Evolutionary conservation across 2,329 filamentous ascomycete species (phyloP).

Genomic region (Fusarium dlaminii): DNA sequence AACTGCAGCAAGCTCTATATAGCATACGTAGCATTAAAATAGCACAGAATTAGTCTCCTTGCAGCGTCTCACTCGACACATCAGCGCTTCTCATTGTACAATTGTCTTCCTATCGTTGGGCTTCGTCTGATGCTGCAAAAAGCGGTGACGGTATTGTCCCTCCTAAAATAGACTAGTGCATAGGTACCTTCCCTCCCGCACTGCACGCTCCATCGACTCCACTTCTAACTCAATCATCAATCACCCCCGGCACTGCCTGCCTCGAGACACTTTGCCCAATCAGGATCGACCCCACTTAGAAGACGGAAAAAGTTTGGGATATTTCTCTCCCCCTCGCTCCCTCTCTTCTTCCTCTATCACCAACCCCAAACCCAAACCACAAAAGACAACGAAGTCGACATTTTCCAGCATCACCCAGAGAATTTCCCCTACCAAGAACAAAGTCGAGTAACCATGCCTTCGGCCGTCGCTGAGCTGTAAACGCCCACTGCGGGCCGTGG

Average conservation of each 20-base stretch:
- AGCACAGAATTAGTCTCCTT: constrained; percentile 19
- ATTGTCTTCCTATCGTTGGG: constrained; percentile 23
- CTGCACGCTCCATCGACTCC: constrained; percentile 12
- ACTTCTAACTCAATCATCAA: constrained; percentile 4
- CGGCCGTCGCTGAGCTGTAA: constrained; percentile 92
- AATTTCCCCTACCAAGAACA: constrained; percentile 60
- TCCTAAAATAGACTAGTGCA: constrained; percentile 27
- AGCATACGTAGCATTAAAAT: neutral
- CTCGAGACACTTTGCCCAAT: constrained; percentile 32
- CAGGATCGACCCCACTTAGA: constrained; percentile 38
- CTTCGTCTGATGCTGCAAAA: constrained; percentile 35
- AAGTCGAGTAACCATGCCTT: constrained; percentile 77
- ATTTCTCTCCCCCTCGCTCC: constrained; percentile 44
- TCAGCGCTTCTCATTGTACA: constrained; percentile 6
- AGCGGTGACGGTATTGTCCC: constrained; percentile 41
- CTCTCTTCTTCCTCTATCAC: constrained; percentile 41
- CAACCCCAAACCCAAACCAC: constrained; percentile 46
- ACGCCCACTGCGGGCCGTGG: constrained; percentile 79
- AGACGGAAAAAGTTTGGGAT: constrained; percentile 44
- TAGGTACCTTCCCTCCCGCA: constrained; percentile 24
- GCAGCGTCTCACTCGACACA: constrained; percentile 37
- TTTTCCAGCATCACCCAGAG: constrained; percentile 45
- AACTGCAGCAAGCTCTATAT: constrained; percentile 1
- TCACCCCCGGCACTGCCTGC: constrained; percentile 24
- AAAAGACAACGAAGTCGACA: constrained; percentile 73